phyloP scores from a whole-genome alignment of 768 basidiomycete species.

The Leccinum truebloodii region DNA sequence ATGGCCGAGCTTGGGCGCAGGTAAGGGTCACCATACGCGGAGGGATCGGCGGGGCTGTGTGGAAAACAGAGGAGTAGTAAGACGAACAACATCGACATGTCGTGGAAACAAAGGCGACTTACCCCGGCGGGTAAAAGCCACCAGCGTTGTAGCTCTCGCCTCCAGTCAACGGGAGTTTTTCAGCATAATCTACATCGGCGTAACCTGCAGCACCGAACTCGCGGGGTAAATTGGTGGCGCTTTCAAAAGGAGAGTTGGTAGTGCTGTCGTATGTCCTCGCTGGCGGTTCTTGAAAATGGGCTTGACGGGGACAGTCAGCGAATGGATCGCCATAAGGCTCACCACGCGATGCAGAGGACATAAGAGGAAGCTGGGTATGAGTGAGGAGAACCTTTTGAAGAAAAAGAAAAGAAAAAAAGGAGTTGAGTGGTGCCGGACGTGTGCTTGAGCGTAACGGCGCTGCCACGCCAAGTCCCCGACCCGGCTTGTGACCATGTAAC shows the following conservation, averaged over 20 bases:
- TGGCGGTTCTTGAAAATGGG: slow-evolving; percentile 61
- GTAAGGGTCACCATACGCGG: slow-evolving; percentile 68
- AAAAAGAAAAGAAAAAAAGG: neutral
- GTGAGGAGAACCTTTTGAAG: slow-evolving; percentile 7
- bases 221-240: slow-evolving; percentile 55
- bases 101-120: slow-evolving; percentile 30
- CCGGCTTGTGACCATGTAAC: no score
- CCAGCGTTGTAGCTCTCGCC: slow-evolving; percentile 57
- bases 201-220: slow-evolving; percentile 49
- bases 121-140: slow-evolving; percentile 74
- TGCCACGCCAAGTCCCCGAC: no score
- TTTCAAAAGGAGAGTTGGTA: slow-evolving; percentile 52
- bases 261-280: slow-evolving; percentile 42
- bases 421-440: neutral
- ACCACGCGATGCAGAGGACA: slow-evolving; percentile 33
- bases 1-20: slow-evolving; percentile 51
- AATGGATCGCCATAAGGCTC: slow-evolving; percentile 64
- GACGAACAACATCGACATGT: neutral
- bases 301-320: slow-evolving; percentile 61
- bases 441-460: no score
- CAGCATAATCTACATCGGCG: slow-evolving; percentile 69
- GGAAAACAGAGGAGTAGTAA: slow-evolving; percentile 10
- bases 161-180: slow-evolving; percentile 74
- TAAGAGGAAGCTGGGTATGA: slow-evolving; percentile 10
- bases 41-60: slow-evolving; percentile 52